Percentiles rank a stretch among this genome's conserved stretches.
These are phyloP conservation scores for Ophidiomyces ophidiicola DNA, from an alignment of 2,329 filamentous ascomycete species.

Conservation along the genomic window DNA sequence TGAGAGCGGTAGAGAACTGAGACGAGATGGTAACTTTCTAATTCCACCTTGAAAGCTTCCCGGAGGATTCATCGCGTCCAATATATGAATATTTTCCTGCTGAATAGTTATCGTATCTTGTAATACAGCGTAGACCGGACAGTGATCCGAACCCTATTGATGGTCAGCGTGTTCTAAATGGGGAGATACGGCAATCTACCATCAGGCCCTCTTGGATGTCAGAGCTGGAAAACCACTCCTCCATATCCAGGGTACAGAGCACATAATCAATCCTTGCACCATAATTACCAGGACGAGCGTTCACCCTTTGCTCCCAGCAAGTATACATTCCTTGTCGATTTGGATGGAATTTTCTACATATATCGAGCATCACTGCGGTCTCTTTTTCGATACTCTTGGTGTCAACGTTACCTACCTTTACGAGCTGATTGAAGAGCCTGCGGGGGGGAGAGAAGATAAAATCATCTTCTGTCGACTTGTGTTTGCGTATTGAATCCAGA, in stretches of 20 bases:
- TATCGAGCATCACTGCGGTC: slow-evolving; percentile 63
- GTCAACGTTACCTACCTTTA: slow-evolving; percentile 56
- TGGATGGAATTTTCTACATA: slow-evolving; percentile 71
- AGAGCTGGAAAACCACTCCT: slow-evolving; percentile 63
- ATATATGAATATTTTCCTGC: slow-evolving; percentile 42
- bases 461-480: slow-evolving; percentile 54
- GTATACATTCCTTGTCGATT: slow-evolving; percentile 84
- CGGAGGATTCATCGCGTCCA: slow-evolving; percentile 65
- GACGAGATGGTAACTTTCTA: slow-evolving; percentile 53
- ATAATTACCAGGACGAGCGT: slow-evolving; percentile 89
- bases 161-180: slow-evolving; percentile 16
- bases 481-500: slow-evolving; percentile 58
- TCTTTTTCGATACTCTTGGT: slow-evolving; percentile 58
- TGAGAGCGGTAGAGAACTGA: slow-evolving; percentile 57
- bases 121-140: slow-evolving; percentile 72
- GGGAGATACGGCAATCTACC: slow-evolving; percentile 25
- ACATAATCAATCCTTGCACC: slow-evolving; percentile 91
- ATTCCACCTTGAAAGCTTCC: slow-evolving; percentile 58
- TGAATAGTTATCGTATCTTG: slow-evolving; percentile 48
- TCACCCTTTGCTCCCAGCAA: slow-evolving; percentile 90
- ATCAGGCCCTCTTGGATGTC: slow-evolving; percentile 89
- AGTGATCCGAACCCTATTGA: slow-evolving; percentile 74
- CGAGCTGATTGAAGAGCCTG: slow-evolving; percentile 72
- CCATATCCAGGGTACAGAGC: slow-evolving; percentile 66
- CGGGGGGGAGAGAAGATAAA: slow-evolving; percentile 62